These are phyloP conservation scores for Polygonum aviculare DNA, from an alignment of 148 eudicot genomes.

Conservation along the genomic window DNA sequence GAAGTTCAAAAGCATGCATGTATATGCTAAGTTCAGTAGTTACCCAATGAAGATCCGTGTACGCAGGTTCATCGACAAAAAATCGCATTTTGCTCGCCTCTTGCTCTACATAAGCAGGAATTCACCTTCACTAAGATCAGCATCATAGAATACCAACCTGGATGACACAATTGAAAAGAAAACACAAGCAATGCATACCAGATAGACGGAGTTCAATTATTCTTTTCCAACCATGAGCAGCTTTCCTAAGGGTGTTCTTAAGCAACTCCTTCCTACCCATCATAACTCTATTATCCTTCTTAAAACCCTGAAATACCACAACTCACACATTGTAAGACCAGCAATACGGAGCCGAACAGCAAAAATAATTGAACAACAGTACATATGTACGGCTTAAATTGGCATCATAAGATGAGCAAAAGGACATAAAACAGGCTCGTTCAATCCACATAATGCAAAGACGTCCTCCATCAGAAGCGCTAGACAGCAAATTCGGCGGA, in stretches of 20 bases:
- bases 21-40: neutral
- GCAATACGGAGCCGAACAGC: neutral
- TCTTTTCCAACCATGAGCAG: slow-evolving; percentile 74
- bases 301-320: slow-evolving; percentile 41
- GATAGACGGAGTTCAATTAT: slow-evolving; percentile 64
- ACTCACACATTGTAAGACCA: neutral
- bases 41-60: slow-evolving; percentile 97
- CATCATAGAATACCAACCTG: neutral
- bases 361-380: neutral
- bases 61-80: slow-evolving; percentile 78
- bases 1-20: neutral
- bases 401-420: neutral
- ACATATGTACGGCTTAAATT: neutral
- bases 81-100: slow-evolving; percentile 55
- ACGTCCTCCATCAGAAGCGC: neutral
- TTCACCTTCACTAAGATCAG: neutral
- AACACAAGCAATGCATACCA: slow-evolving; percentile 28
- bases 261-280: slow-evolving; percentile 66
- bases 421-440: neutral
- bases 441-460: neutral
- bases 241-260: slow-evolving; percentile 72
- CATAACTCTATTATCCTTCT: slow-evolving; percentile 59
- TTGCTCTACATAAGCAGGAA: slow-evolving; percentile 42
- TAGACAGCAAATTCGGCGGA: neutral
- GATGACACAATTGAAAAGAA: neutral